A percentile compares a stretch with the other conserved stretches of the same genome.
These are phyloP conservation scores for Colletotrichum agaves DNA, from an alignment of 2,329 filamentous ascomycete genomes.

Conservation along the genomic window DNA sequence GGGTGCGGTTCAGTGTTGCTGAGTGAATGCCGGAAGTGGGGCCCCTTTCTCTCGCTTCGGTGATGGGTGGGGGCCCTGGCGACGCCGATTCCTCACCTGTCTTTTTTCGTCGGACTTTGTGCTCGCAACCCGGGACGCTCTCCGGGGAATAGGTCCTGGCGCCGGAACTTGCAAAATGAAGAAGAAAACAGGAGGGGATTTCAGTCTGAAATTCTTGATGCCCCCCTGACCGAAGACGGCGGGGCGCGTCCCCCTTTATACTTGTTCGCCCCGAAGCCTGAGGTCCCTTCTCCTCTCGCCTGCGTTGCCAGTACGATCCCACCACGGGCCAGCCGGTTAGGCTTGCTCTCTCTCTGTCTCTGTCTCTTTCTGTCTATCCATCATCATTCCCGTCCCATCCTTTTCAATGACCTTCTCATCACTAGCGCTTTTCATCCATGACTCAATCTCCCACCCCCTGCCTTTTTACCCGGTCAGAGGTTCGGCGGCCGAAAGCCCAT, in stretches of 20 bases:
- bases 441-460: conserved; percentile 21
- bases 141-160: conserved; percentile 32
- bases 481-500: not conserved
- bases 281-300: conserved; percentile 26
- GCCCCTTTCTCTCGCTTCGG: conserved; percentile 24
- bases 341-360: not conserved
- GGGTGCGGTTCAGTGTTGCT: conserved; percentile 33
- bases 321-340: conserved; percentile 8
- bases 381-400: conserved; percentile 18
- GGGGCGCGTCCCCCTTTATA: conserved; percentile 36
- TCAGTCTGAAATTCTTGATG: conserved; percentile 1
- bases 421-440: conserved; percentile 21
- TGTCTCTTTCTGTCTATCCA: not conserved
- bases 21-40: conserved; percentile 34
- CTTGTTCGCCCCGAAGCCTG: conserved; percentile 32
- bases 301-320: conserved; percentile 36
- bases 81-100: conserved; percentile 22
- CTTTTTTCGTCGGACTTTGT: conserved; percentile 29
- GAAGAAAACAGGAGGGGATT: conserved; percentile 27
- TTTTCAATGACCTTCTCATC: not conserved
- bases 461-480: not conserved
- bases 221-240: conserved; percentile 33
- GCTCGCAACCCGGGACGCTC: conserved; percentile 28
- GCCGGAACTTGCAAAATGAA: conserved; percentile 20
- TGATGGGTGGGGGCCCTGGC: conserved; percentile 26